These are phyloP conservation scores for Botrytis sinoallii DNA, from an alignment of 2,329 filamentous ascomycete species.

Conservation along the genomic window DNA sequence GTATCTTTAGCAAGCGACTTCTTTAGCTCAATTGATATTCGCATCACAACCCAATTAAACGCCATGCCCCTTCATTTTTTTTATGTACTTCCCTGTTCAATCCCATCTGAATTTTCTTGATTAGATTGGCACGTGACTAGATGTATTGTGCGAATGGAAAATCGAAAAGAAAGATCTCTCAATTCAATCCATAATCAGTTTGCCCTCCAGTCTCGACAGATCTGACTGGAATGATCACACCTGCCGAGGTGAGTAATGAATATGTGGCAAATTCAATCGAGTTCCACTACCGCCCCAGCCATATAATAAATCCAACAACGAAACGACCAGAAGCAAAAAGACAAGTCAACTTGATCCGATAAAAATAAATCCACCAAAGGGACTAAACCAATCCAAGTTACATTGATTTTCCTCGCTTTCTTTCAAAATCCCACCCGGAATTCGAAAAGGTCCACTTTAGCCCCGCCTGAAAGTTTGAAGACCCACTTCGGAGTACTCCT, in stretches of 20 bases:
- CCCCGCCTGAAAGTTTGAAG: background rate
- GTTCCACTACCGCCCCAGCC: background rate
- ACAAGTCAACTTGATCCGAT: background rate
- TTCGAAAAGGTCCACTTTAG: background rate
- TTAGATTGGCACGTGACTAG: background rate
- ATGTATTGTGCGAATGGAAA: background rate
- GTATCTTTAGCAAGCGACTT: background rate
- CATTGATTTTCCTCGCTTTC: background rate
- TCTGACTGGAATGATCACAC: background rate
- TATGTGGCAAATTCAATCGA: background rate
- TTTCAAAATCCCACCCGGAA: background rate
- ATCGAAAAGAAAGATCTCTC: background rate
- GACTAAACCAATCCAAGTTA: background rate
- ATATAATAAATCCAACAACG: background rate
- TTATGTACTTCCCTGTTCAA: too few species aligned
- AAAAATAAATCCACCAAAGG: background rate
- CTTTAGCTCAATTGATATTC: background rate
- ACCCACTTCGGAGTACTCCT: constrained; percentile 7
- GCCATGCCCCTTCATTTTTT: background rate
- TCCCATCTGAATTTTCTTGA: background rate
- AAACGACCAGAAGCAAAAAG: background rate
- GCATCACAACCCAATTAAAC: background rate
- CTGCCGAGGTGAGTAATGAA: background rate
- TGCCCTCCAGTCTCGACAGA: background rate
- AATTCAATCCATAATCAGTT: background rate